Evolutionary conservation across 208 protist genomes (phyloP).

Genomic region (Crithidia expoeki): DNA sequence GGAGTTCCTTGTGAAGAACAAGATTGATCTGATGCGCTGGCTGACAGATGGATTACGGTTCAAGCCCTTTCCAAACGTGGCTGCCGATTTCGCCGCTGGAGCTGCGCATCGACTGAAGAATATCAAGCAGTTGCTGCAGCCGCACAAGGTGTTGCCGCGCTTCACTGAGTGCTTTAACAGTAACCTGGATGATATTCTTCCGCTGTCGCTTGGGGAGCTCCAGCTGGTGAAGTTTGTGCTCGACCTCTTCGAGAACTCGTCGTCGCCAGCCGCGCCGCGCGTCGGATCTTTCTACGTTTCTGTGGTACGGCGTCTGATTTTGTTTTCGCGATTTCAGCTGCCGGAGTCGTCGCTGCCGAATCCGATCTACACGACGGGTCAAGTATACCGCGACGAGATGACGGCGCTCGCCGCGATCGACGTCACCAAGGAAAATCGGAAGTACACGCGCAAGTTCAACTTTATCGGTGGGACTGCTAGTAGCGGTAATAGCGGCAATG

Average conservation of each 20-base stretch:
- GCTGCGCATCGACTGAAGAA: neutral
- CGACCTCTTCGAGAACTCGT: neutral
- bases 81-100: constrained; percentile 13
- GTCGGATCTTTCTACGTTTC: constrained; percentile 12
- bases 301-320: constrained; percentile 4
- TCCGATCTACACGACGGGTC: constrained; percentile 5
- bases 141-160: constrained; percentile 17
- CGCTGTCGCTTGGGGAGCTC: constrained; percentile 23
- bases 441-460: constrained; percentile 3
- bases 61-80: constrained; percentile 32
- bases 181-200: constrained; percentile 22
- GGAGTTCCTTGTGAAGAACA: constrained; percentile 64
- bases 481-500: neutral
- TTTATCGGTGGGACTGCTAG: neutral
- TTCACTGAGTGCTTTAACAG: constrained; percentile 18
- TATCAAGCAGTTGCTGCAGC: neutral
- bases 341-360: constrained; percentile 17
- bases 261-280: neutral
- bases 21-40: constrained; percentile 73
- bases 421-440: constrained; percentile 17
- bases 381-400: constrained; percentile 22
- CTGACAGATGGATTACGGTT: constrained; percentile 54
- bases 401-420: constrained; percentile 32
- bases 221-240: constrained; percentile 32
- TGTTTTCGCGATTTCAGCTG: constrained; percentile 17